Evolutionary conservation across 345 rosid species (phyloP).

Genomic region (Gossypium arboreum): DNA sequence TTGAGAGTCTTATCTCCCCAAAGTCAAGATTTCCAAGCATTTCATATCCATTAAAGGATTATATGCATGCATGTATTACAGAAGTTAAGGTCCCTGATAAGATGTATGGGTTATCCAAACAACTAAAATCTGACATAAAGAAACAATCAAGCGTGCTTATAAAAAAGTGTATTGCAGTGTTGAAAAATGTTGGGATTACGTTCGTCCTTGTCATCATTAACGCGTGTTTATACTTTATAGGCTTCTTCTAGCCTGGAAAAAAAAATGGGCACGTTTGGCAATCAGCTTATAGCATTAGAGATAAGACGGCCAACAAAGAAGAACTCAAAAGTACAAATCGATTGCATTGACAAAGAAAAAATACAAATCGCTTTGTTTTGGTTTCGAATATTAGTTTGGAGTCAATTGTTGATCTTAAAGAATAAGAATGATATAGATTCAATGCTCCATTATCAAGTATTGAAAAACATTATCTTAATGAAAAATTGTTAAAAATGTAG

Average conservation of each 20-base stretch:
- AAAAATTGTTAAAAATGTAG: not conserved
- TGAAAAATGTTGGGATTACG: not conserved
- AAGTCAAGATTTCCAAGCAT: not conserved
- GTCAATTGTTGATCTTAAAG: constrained; percentile 1
- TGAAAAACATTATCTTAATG: not conserved
- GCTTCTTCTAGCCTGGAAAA: not conserved
- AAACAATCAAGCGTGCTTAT: constrained; percentile 1
- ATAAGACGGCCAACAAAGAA: not conserved
- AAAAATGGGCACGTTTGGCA: not conserved
- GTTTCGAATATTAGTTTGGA: not conserved
- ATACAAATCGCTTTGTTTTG: not conserved
- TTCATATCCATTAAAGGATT: not conserved
- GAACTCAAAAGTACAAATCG: not conserved
- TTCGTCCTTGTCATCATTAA: constrained; percentile 3
- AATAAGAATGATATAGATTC: not conserved
- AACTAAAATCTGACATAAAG: not conserved
- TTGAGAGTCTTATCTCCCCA: not conserved
- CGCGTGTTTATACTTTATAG: not conserved
- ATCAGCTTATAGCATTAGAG: not conserved
- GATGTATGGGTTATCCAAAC: not conserved
- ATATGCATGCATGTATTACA: not conserved
- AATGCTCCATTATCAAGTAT: not conserved
- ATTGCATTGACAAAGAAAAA: no score
- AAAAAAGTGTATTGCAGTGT: not conserved
- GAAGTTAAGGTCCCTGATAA: not conserved